Percentiles rank a stretch among this genome's conserved stretches.
Conservation (phyloP, 192 early-diverging fungal genomes). For the Phlyctochytrium bullatum region DNA sequence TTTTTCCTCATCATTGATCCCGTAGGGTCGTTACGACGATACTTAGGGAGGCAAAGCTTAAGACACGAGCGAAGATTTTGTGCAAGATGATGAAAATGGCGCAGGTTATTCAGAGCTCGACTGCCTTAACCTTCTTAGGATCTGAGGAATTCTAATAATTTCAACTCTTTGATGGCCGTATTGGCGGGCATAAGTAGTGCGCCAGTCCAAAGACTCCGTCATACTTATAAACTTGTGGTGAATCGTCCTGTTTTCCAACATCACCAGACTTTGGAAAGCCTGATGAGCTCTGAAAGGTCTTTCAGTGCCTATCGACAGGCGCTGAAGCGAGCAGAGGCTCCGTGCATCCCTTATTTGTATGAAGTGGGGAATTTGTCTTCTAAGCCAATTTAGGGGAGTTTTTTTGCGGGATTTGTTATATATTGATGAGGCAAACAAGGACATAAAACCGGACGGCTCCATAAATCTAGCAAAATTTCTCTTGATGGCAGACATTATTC, state of each 20-base stretch:
- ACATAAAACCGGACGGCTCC: constrained; percentile 57
- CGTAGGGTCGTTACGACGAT: constrained; percentile 67
- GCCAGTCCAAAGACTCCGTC: constrained; percentile 59
- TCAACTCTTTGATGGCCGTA: constrained; percentile 75
- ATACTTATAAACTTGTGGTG: constrained; percentile 54
- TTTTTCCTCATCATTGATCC: neutral
- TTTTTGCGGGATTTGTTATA: constrained; percentile 70
- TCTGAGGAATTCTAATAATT: constrained; percentile 65
- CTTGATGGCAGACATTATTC: constrained; percentile 63
- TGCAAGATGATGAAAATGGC: constrained; percentile 71
- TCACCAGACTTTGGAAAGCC: constrained; percentile 53
- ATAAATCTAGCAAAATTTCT: constrained; percentile 74
- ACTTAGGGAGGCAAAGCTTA: constrained; percentile 59
- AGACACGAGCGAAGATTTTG: constrained; percentile 60
- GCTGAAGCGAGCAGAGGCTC: constrained; percentile 52
- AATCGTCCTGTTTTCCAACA: constrained; percentile 48
- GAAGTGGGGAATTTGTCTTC: neutral
- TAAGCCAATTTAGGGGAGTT: constrained; percentile 56
- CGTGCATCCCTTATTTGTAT: constrained; percentile 77
- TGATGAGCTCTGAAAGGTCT: constrained; percentile 67
- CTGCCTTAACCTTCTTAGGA: constrained; percentile 31
- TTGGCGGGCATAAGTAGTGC: constrained; percentile 67
- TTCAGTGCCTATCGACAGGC: constrained; percentile 67
- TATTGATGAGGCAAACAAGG: constrained; percentile 68
- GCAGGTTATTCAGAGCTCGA: constrained; percentile 41